Evolutionary conservation across 2,329 filamentous ascomycete species (phyloP), one percentile per base, ranked within the genome.

Genomic region (Furcasterigmium sp.): DNA sequence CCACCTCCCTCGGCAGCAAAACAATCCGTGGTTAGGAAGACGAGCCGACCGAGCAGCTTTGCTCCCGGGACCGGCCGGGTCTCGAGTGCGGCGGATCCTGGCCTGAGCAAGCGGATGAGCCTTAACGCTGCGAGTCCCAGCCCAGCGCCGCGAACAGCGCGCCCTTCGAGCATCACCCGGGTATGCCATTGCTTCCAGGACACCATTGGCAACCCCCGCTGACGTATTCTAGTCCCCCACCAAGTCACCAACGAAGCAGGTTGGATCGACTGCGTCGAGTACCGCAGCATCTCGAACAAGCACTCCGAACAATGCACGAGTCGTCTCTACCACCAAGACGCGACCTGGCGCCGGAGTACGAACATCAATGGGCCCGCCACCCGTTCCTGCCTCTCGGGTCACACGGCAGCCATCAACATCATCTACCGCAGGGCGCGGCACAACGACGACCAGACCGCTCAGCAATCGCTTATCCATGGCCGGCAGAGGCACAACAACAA

Each of bases 181-280:
- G 78, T 82, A 63, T 53, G 76, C n/a, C n/a, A n/a, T 63, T 40
- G 20, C n/a, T n/a, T n/a, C n/a, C n/a, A n/a, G n/a, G 44, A 10
- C 44, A 36, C 28, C 23, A 19, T 13, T 11, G 8, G 5, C 29
- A 35, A 19, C 32, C 32, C 32, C 32, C 15, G 20, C 39, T 44
- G 26, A 34, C 39, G 20, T 41, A 10, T 4, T 8, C 35, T 44
- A 90, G 82, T 89, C 84, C 46, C 86, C 87, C 3, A 83, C 79
- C 1, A 91, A 87, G 56, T 91, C 86, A 2, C 87, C 87, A 2
- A 87, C 84, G 3, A 93, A 93, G 58, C 84, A 87, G 53, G 61
- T 86, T 37, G 72, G 63, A 29, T 71, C 80, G 2, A 64, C 67
- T 4, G 59, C 67, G 7, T 77, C 82, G 2, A 82, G 76, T 52